phyloP scores from a whole-genome alignment of 148 eudicot genomes.

The Spergularia bocconei region DNA sequence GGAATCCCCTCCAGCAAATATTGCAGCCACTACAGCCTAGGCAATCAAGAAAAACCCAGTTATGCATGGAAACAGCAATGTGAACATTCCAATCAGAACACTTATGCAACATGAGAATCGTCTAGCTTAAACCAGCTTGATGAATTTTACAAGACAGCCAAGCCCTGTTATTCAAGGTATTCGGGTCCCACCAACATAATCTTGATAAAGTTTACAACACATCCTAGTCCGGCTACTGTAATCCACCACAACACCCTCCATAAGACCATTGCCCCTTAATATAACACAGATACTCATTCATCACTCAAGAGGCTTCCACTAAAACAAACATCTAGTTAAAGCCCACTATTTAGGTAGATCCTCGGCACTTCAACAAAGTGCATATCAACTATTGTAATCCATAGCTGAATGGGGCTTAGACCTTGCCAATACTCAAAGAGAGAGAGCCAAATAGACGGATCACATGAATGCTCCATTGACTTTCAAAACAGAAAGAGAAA shows the following conservation, averaged over 20 bases:
- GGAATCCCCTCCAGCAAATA: conserved; percentile 53
- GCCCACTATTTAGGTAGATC: background rate
- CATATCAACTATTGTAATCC: background rate
- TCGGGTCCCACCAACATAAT: background rate
- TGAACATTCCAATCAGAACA: background rate
- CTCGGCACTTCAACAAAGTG: background rate
- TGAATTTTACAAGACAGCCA: no score
- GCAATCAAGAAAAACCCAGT: conserved; percentile 3
- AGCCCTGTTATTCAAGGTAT: background rate
- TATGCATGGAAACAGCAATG: conserved; percentile 2
- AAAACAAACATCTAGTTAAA: background rate
- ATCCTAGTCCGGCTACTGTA: background rate
- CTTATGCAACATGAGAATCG: background rate
- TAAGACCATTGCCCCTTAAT: background rate
- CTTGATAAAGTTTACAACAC: background rate
- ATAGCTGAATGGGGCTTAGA: background rate
- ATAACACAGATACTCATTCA: background rate
- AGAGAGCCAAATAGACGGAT: background rate
- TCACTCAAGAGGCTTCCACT: background rate
- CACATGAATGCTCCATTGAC: background rate
- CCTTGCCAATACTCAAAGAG: background rate
- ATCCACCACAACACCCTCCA: background rate
- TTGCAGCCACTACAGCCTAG: conserved; percentile 53
- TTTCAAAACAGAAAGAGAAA: background rate
- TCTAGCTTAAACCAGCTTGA: background rate